Percentiles rank a stretch among this genome's conserved stretches.
These are phyloP conservation scores for Sporothrix brunneoviolacea DNA, from an alignment of 2,329 filamentous ascomycete genomes.

Conservation along the genomic window DNA sequence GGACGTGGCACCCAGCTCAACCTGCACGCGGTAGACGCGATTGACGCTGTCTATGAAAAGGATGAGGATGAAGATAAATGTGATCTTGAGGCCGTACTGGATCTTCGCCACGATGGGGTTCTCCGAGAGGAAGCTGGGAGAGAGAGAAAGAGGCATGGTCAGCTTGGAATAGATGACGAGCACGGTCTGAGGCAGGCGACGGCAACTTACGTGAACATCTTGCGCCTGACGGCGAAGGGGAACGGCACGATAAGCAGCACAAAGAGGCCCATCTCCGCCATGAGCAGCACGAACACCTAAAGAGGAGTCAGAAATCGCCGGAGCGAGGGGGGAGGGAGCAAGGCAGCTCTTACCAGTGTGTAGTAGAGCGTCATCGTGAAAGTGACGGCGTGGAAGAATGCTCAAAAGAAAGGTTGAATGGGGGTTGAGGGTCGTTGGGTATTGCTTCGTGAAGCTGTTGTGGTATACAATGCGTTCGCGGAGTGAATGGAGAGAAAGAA, in stretches of 20 bases:
- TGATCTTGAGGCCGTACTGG: conserved; percentile 98
- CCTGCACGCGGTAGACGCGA: conserved; percentile 92
- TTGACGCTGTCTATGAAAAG: conserved; percentile 95
- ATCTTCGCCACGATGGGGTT: conserved; percentile 79
- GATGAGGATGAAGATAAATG: conserved; percentile 97
- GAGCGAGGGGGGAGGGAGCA: no score
- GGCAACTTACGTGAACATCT: conserved; percentile 65
- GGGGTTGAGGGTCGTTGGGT: not conserved
- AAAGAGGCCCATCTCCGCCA: conserved; percentile 78
- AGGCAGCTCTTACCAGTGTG: conserved; percentile 37
- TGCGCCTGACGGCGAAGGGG: conserved; percentile 78
- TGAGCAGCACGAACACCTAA: conserved; percentile 75
- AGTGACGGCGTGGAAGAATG: not conserved
- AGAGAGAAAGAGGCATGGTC: not conserved
- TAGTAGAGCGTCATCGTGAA: conserved; percentile 53
- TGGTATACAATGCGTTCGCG: no score
- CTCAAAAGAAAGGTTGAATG: not conserved
- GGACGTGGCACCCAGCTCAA: conserved; percentile 69
- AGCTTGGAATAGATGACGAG: not conserved
- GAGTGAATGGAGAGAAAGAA: not conserved
- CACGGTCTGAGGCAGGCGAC: not conserved
- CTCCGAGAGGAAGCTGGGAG: conserved; percentile 78
- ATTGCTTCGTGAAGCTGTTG: not conserved
- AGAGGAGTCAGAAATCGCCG: not conserved
- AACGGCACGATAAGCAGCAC: conserved; percentile 77